Evolutionary conservation across 2,329 filamentous ascomycete species (phyloP), one percentile per base, ranked within the genome.

Genomic region (Neophaeococcomyces mojaviensis): DNA sequence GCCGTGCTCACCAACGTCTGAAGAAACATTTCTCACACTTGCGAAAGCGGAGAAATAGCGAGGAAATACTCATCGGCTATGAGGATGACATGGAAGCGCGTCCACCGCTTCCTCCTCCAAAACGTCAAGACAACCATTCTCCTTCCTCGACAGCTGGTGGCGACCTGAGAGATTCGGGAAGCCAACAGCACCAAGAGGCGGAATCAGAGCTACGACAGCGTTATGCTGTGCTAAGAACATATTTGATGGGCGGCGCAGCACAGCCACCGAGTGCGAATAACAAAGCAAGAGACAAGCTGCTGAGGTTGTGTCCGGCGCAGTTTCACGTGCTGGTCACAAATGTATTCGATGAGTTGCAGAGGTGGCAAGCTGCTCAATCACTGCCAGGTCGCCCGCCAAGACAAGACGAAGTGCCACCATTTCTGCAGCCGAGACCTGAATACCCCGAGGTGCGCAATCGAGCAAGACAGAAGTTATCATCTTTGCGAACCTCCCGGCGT

Each of bases 401-500:
- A 12, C 56, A 58, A 62, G 39, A 65, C 59, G 64, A 76, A 64
- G 60, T 74, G 55, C 86, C 88, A 2, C 70, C 79, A 12, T 94
- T 81, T 61, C 77, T 98, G 4, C 70, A 86, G 19, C 87, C 92
- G n/a, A 88, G 90, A 63, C 77, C 83, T 54, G 84, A 81, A 52
- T 97, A 97, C 67, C 92, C 98, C 65, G 88, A 89, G 2, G 97
- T 97, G 68, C 84, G 92, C 52, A 98, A 98, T 62, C 89, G 97
- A 64, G 92, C 92, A n/a, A 80, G 92, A 33, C 88, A 96, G 66
- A 94, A 94, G 64, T 78, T 98, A 16, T 90, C 88, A 0, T 94
- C 89, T 0, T 77, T 98, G 10, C 88, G 88, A 3, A 81, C 85
- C 18, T 82, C 87, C 20, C 77, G 90, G 48, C 98, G 98, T 61